phyloP scores from a whole-genome alignment of 2,329 filamentous ascomycete genomes.

The Trichoderma sp. region DNA sequence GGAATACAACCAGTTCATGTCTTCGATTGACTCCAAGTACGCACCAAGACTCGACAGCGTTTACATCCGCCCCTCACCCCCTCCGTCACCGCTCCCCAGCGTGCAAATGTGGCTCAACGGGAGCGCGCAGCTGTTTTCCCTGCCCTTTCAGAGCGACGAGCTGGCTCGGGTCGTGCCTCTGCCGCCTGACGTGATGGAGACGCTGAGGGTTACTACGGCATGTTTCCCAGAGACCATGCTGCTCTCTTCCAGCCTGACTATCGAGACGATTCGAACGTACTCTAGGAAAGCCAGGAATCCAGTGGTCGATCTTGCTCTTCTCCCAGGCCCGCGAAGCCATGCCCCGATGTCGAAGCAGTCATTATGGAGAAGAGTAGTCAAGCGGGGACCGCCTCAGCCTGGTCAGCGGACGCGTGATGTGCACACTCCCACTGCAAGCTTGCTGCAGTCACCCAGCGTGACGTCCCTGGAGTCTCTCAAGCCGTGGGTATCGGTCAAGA shows the following conservation, averaged over 20 bases:
- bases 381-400: conserved; percentile 15
- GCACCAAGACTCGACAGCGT: conserved; percentile 31
- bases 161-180: conserved; percentile 50
- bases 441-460: conserved; percentile 30
- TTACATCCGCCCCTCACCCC: conserved; percentile 40
- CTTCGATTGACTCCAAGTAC: conserved; percentile 16
- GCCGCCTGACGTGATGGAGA: conserved; percentile 57
- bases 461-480: conserved; percentile 34
- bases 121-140: conserved; percentile 37
- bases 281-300: conserved; percentile 56
- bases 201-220: conserved; percentile 54
- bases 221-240: conserved; percentile 65
- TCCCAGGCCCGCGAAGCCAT: conserved; percentile 30
- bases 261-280: conserved; percentile 61
- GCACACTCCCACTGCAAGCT: conserved; percentile 19
- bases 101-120: conserved; percentile 44
- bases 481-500: conserved; percentile 51
- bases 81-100: conserved; percentile 41
- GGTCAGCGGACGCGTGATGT: conserved; percentile 13
- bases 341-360: conserved; percentile 35
- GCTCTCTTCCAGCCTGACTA: conserved; percentile 55
- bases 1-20: conserved; percentile 22
- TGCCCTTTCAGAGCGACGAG: conserved; percentile 41
- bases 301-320: conserved; percentile 33
- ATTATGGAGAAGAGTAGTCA: conserved; percentile 44